Base-by-base conservation (phyloP, 257 asterid genomes). In the Osmanthus fragrans region DNA sequence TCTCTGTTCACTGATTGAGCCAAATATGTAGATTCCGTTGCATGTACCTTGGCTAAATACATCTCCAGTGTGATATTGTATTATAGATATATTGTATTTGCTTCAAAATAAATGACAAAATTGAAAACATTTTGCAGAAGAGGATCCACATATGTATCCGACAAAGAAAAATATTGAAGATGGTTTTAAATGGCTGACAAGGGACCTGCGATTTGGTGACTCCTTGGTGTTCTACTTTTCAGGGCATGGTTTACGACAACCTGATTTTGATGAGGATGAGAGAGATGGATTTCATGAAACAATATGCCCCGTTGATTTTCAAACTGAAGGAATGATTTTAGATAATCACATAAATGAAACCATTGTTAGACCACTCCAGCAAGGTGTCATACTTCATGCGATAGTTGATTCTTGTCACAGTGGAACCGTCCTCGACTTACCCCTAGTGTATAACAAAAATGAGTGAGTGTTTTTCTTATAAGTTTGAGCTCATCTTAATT, bases 391-490 rank as follows among this genome's bases (percentile, higher is more conserved):
- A 39, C 97, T 93, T 75, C 97, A 93, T 56, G 94, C 97, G 15
- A 83, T 93, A 2, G 69, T 93, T 1, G 97, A 93, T 76, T 82
- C 92, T 73, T 93, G 97, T 60, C 95, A 91, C 84, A 93, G 97
- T 79, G 97, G 97, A 80, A 93, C 97, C 34, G 32, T 90, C 67
- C 92, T 93, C 15, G 97, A 93, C 84, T 74, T 93, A 36, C 91
- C 92, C 0, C 40, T 72, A n/a, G 88, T 87, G 5, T 93, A 81
- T n/a, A 63, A 85, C 78, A 60, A 25, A 4, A 70, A 51, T 51
- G 74, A 42, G 96, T 91, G 84, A 3, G 88, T 54, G 25, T 18
- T 5, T 60, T 56, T 49, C 21, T 49, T 49, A 4, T 49, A 49
- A 49, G 0, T 49, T 56, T 40, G 29, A 19, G 19, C 8, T 67